Evolutionary conservation across 1,139 yeast species (phyloP).

Genomic region (Kodamaea derodonti): DNA sequence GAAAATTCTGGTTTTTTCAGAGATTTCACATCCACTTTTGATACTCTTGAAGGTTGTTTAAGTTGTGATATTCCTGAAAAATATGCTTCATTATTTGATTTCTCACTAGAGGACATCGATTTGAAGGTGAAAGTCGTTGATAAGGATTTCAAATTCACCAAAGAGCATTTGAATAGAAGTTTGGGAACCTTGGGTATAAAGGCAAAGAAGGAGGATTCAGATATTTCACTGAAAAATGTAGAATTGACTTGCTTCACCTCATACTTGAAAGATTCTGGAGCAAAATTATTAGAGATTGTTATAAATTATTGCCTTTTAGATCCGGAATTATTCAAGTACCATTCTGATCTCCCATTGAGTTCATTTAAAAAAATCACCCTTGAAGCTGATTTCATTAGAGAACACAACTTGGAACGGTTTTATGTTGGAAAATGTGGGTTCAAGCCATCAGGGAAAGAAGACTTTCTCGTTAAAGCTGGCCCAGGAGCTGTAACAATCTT

Average conservation of each 20-base stretch:
- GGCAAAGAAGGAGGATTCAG: constrained; percentile 12
- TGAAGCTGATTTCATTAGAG: constrained; percentile 44
- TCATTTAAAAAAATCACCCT: constrained; percentile 14
- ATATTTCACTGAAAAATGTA: constrained; percentile 11
- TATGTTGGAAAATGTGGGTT: constrained; percentile 44
- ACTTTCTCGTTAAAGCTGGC: constrained; percentile 10
- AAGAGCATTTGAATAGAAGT: constrained; percentile 17
- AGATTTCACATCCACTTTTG: constrained; percentile 17
- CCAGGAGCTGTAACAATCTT: constrained; percentile 15
- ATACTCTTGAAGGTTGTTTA: constrained; percentile 17
- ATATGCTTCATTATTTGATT: constrained; percentile 12
- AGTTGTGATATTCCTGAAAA: constrained; percentile 30
- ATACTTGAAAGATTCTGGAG: constrained; percentile 40
- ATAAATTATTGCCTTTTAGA: constrained; percentile 14
- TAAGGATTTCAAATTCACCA: constrained; percentile 17
- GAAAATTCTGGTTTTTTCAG: constrained; percentile 14
- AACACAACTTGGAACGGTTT: constrained; percentile 47
- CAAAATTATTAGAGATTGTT: constrained; percentile 26
- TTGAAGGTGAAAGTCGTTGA: constrained; percentile 16
- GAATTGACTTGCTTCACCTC: constrained; percentile 56
- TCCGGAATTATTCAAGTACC: constrained; percentile 5
- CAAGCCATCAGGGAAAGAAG: constrained; percentile 20
- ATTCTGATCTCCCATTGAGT: constrained; percentile 4
- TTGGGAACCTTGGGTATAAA: constrained; percentile 47
- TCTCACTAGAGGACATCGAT: constrained; percentile 11